phyloP scores from a whole-genome alignment of 139 green algal genomes.

The Chlorella sp. region DNA sequence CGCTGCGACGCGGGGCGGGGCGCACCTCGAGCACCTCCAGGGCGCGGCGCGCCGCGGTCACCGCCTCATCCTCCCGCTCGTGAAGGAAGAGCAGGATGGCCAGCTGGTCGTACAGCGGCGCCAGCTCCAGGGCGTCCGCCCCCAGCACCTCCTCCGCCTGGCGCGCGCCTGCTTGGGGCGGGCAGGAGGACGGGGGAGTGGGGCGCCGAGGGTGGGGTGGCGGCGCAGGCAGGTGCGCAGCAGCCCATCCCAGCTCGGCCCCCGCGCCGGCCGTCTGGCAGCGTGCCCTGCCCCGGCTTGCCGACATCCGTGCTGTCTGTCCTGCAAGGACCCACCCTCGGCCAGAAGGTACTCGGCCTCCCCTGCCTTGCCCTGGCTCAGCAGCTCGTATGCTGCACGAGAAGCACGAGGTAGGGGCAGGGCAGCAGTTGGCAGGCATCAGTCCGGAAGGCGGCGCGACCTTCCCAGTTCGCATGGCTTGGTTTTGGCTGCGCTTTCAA shows the following conservation, averaged over 20 bases:
- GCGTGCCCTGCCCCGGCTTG: neutral
- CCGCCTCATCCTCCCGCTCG: constrained; percentile 18
- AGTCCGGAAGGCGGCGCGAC: no score
- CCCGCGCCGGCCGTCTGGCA: neutral
- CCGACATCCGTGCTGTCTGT: neutral
- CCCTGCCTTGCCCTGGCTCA: constrained; percentile 25
- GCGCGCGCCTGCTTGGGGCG: constrained; percentile 11
- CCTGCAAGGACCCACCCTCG: constrained; percentile 12
- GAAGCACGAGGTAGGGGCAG: no score
- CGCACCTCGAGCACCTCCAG: no score
- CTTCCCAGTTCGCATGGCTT: no score
- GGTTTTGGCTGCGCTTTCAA: no score
- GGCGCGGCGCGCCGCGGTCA: no score
- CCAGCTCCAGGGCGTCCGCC: constrained; percentile 17
- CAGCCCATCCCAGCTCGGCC: neutral
- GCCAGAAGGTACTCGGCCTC: constrained; percentile 29
- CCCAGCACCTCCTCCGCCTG: constrained; percentile 34
- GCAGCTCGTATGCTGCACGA: constrained; percentile 30
- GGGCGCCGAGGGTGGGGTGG: neutral
- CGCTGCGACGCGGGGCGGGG: no score
- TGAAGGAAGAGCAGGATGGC: constrained; percentile 30
- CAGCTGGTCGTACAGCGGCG: constrained; percentile 35
- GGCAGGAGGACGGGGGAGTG: neutral
- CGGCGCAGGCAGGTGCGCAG: neutral
- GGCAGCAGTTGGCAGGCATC: no score